Evolutionary conservation across 1,139 yeast species (phyloP).

Genomic region (Yamadazyma spencermartinsiae): DNA sequence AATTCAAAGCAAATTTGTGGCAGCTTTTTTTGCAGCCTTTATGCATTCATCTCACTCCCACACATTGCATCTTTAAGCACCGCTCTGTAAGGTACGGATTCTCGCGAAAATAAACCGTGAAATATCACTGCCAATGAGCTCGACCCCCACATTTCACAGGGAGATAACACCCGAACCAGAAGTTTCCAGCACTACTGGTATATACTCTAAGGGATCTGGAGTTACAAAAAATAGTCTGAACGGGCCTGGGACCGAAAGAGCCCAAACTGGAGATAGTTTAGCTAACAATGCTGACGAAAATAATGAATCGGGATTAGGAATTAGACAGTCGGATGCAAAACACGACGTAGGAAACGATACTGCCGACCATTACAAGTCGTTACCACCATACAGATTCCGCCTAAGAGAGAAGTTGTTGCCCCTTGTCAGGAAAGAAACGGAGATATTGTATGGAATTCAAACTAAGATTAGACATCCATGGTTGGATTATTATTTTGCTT

Average conservation of each 20-base stretch:
- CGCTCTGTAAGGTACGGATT: not conserved
- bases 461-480: slow-evolving; percentile 44
- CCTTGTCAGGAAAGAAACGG: slow-evolving; percentile 66
- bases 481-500: slow-evolving; percentile 77
- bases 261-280: no score
- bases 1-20: no score
- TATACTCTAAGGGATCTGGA: no score
- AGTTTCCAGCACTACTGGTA: not conserved
- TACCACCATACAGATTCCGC: slow-evolving; percentile 60
- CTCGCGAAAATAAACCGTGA: not conserved
- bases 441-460: slow-evolving; percentile 61
- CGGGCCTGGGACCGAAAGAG: no score
- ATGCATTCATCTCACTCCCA: no score
- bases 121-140: not conserved
- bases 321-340: not conserved
- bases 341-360: slow-evolving; percentile 77
- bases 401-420: slow-evolving; percentile 60
- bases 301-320: slow-evolving; percentile 2
- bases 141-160: not conserved
- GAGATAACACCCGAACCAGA: slow-evolving; percentile 1
- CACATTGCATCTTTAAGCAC: no score
- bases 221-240: no score
- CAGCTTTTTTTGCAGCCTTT: no score
- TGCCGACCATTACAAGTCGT: slow-evolving; percentile 61
- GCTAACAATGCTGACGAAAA: not conserved